These are phyloP conservation scores for Apiospora hydei DNA, from an alignment of 2,329 filamentous ascomycete genomes.

Conservation along the genomic window DNA sequence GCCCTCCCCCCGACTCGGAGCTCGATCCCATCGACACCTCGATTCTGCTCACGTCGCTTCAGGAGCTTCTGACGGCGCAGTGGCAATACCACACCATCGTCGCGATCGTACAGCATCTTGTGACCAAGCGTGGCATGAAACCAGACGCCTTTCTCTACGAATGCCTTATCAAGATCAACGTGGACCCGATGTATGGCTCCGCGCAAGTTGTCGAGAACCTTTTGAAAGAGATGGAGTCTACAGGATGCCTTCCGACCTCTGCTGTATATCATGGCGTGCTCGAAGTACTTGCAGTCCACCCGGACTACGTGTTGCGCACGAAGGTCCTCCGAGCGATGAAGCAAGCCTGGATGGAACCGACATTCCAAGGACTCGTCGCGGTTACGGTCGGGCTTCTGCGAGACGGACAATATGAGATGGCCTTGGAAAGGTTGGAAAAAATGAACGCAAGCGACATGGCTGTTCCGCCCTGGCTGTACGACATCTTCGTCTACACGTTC, in stretches of 20 bases:
- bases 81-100: slow-evolving; percentile 48
- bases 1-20: slow-evolving; percentile 29
- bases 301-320: slow-evolving; percentile 79
- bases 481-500: slow-evolving; percentile 78
- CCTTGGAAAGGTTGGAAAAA: slow-evolving; percentile 72
- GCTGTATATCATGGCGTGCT: slow-evolving; percentile 76
- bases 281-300: slow-evolving; percentile 80
- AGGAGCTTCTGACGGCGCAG: slow-evolving; percentile 45
- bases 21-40: slow-evolving; percentile 41
- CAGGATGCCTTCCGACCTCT: slow-evolving; percentile 68
- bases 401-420: slow-evolving; percentile 84
- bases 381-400: slow-evolving; percentile 78
- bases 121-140: slow-evolving; percentile 60
- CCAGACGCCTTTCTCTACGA: slow-evolving; percentile 73
- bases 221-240: slow-evolving; percentile 74
- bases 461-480: slow-evolving; percentile 77
- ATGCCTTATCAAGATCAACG: slow-evolving; percentile 76
- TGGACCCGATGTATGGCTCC: slow-evolving; percentile 68
- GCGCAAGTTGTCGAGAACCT: slow-evolving; percentile 67
- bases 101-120: slow-evolving; percentile 63
- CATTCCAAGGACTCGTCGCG: slow-evolving; percentile 67
- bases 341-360: slow-evolving; percentile 72
- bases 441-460: slow-evolving; percentile 64
- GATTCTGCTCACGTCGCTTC: slow-evolving; percentile 57
- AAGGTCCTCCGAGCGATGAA: slow-evolving; percentile 78